Evolutionary conservation across 73 alveolate species (phyloP).

Genomic region (Symbiodinium pilosum): DNA sequence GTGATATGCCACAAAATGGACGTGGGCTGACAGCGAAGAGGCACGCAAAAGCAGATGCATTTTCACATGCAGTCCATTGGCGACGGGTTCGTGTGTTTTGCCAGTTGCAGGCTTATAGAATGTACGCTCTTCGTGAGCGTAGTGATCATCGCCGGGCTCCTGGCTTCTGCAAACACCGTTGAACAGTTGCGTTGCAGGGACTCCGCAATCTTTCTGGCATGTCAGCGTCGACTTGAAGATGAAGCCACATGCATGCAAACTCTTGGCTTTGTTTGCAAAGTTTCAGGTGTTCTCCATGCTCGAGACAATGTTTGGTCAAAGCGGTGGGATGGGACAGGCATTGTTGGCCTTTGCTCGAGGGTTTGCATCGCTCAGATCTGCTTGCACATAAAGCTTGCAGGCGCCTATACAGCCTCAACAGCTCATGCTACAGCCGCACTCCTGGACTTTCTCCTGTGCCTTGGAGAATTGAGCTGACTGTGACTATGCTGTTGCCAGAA

Average conservation of each 20-base stretch:
- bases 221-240: no score
- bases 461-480: no score
- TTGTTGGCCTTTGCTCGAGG: no score
- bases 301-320: slow-evolving; percentile 84
- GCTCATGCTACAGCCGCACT: not conserved
- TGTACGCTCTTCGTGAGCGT: slow-evolving; percentile 59
- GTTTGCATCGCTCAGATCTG: no score
- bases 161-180: not conserved
- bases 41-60: not conserved
- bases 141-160: slow-evolving; percentile 37
- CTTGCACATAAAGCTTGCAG: not conserved
- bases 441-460: no score
- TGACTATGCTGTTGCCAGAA: no score
- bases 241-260: no score
- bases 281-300: slow-evolving; percentile 53
- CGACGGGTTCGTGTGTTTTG: not conserved
- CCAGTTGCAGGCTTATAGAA: slow-evolving; percentile 71
- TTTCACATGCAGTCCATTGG: not conserved
- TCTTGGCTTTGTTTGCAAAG: no score
- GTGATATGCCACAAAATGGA: not conserved
- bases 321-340: not conserved
- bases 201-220: no score
- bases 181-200: no score
- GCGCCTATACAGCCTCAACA: not conserved
- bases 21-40: slow-evolving; percentile 8